These are phyloP conservation scores for Mycena vulgaris DNA, from an alignment of 768 basidiomycete genomes.

Conservation along the genomic window DNA sequence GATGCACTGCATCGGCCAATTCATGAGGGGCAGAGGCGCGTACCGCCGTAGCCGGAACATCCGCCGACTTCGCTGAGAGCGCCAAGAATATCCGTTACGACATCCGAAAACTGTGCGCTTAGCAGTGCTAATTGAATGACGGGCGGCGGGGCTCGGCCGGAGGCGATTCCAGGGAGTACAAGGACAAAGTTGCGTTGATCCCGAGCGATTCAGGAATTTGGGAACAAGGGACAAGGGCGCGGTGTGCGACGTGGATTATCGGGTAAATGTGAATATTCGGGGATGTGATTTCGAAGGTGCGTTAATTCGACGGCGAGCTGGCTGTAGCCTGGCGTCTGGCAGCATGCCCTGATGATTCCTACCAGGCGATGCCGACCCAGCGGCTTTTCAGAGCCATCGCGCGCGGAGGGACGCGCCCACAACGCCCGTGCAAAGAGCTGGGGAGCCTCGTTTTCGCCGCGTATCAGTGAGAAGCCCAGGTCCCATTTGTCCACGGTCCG, in stretches of 20 bases:
- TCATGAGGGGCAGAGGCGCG: too few relatives aligned
- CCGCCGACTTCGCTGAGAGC: background rate
- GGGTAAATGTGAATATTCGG: background rate
- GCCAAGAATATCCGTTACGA: background rate
- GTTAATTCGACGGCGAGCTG: background rate
- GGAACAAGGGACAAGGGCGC: constrained; percentile 8
- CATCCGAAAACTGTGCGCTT: background rate
- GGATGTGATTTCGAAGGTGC: background rate
- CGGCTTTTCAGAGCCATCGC: background rate
- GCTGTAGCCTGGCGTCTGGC: background rate
- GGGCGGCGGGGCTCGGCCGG: constrained; percentile 1
- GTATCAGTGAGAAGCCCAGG: constrained; percentile 18
- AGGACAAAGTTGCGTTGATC: constrained; percentile 13
- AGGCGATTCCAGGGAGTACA: background rate
- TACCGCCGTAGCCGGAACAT: too few relatives aligned
- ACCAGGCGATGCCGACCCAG: background rate
- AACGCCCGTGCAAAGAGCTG: constrained; percentile 1
- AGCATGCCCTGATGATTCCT: background rate
- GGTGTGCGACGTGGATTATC: background rate
- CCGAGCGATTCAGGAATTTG: background rate
- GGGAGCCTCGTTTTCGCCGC: constrained; percentile 23
- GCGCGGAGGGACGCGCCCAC: constrained; percentile 8
- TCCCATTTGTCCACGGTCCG: background rate
- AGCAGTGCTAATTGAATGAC: background rate
- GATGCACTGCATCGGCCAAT: too few relatives aligned